Percentiles rank a stretch among this genome's conserved stretches.
These are phyloP conservation scores for Penicillium sclerotigenum DNA, from an alignment of 2,329 filamentous ascomycete species.

Conservation along the genomic window DNA sequence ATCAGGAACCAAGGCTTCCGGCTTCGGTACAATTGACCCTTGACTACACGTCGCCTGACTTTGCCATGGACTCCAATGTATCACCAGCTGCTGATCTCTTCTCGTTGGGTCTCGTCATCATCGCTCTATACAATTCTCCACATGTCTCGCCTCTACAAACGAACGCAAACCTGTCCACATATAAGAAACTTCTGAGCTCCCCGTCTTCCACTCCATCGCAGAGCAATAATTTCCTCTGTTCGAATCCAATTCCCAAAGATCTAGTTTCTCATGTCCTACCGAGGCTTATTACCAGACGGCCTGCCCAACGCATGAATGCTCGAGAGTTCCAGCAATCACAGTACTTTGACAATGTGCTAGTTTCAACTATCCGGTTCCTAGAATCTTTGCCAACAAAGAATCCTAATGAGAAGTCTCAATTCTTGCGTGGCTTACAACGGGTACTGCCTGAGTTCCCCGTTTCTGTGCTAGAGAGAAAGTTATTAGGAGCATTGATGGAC, in stretches of 20 bases:
- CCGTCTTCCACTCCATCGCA: constrained; percentile 74
- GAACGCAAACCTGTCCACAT: constrained; percentile 75
- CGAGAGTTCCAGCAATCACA: constrained; percentile 90
- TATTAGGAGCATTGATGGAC: constrained; percentile 82
- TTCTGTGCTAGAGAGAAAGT: constrained; percentile 90
- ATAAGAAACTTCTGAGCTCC: constrained; percentile 78
- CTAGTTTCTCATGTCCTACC: constrained; percentile 74
- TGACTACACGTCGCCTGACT: constrained; percentile 92
- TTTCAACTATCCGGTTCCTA: constrained; percentile 93
- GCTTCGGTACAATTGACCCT: constrained; percentile 80
- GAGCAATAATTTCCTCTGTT: constrained; percentile 80
- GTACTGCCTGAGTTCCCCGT: constrained; percentile 90
- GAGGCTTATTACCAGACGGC: constrained; percentile 78
- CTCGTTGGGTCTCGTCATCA: constrained; percentile 80
- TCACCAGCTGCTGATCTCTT: constrained; percentile 87
- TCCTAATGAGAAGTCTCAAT: constrained; percentile 82
- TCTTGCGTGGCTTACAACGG: constrained; percentile 81
- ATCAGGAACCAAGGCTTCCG: constrained; percentile 80
- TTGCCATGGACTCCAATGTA: constrained; percentile 85
- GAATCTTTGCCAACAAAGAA: constrained; percentile 91
- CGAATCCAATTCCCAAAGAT: constrained; percentile 74
- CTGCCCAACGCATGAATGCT: constrained; percentile 82
- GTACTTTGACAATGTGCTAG: constrained; percentile 95
- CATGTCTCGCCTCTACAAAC: constrained; percentile 82
- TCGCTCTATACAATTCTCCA: constrained; percentile 92